Conservation (phyloP, 2,329 filamentous ascomycete genomes). For the Verruconis gallopava region DNA sequence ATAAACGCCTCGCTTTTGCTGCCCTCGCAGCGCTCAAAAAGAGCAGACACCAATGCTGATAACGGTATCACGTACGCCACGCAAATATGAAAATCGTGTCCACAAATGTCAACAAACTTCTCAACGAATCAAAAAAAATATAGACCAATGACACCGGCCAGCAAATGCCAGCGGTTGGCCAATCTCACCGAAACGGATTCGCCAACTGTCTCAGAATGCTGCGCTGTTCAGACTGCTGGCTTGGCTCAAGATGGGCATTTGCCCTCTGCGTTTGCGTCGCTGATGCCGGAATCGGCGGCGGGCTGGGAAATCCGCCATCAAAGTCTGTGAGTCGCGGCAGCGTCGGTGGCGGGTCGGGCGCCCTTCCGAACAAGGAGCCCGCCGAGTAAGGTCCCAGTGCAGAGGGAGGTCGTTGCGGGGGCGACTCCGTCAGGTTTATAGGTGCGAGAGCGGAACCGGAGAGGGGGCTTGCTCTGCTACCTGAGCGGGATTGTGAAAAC, state of each 20-base stretch:
- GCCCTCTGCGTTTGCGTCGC: constrained; percentile 3
- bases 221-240: not conserved
- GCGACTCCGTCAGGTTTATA: not conserved
- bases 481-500: not conserved
- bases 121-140: too few species aligned
- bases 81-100: too few species aligned
- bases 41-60: too few species aligned
- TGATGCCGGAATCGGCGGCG: constrained; percentile 2
- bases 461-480: not conserved
- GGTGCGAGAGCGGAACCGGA: not conserved
- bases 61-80: too few species aligned
- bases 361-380: constrained; percentile 3
- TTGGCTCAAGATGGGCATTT: constrained; percentile 15
- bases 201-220: not conserved
- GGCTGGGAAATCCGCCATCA: constrained; percentile 3
- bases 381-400: not conserved
- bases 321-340: not conserved
- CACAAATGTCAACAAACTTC: too few species aligned
- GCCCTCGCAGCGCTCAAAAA: too few species aligned
- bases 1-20: too few species aligned
- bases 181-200: not conserved
- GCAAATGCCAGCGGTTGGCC: too few species aligned
- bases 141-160: too few species aligned
- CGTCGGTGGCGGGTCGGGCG: not conserved
- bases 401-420: not conserved